Evolutionary conservation across 2,329 filamentous ascomycete genomes (phyloP).

Genomic region (Tolypocladium ophioglossoides): DNA sequence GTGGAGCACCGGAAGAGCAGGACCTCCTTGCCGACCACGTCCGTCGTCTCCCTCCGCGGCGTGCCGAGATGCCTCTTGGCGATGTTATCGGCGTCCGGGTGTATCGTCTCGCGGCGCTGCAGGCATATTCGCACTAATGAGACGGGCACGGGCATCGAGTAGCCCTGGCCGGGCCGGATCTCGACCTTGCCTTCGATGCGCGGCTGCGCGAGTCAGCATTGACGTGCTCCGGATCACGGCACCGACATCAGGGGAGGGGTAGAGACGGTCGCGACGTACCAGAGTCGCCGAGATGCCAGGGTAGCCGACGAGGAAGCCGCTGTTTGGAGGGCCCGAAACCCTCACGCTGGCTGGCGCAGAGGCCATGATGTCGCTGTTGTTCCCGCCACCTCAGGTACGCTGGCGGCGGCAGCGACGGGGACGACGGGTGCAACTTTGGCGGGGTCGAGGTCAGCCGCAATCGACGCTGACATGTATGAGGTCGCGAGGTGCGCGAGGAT

Average conservation of each 20-base stretch:
- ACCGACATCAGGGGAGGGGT: conserved; percentile 5
- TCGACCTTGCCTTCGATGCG: conserved; percentile 97
- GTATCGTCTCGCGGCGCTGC: conserved; percentile 89
- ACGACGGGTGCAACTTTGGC: not conserved
- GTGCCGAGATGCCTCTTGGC: conserved; percentile 86
- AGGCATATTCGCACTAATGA: conserved; percentile 92
- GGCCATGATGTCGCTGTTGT: conserved; percentile 17
- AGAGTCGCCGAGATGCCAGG: conserved; percentile 95
- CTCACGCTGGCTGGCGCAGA: conserved; percentile 51
- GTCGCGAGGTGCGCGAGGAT: not conserved
- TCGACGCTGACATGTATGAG: not conserved
- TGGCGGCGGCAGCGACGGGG: conserved; percentile 2
- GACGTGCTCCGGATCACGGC: not conserved
- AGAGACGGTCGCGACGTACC: conserved; percentile 46
- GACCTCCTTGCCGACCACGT: conserved; percentile 93
- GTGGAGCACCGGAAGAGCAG: conserved; percentile 78
- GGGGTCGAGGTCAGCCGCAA: not conserved
- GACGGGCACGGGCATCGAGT: conserved; percentile 79
- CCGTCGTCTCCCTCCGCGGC: conserved; percentile 79
- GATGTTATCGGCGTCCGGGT: conserved; percentile 88
- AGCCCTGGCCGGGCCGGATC: conserved; percentile 76
- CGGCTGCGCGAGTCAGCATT: conserved; percentile 44
- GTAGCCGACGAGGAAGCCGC: conserved; percentile 92
- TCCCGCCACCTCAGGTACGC: conserved; percentile 5
- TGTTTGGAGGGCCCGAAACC: conserved; percentile 94